Base-by-base conservation (phyloP, 2,329 filamentous ascomycete species). In the Purpureocillium lavendulum region DNA sequence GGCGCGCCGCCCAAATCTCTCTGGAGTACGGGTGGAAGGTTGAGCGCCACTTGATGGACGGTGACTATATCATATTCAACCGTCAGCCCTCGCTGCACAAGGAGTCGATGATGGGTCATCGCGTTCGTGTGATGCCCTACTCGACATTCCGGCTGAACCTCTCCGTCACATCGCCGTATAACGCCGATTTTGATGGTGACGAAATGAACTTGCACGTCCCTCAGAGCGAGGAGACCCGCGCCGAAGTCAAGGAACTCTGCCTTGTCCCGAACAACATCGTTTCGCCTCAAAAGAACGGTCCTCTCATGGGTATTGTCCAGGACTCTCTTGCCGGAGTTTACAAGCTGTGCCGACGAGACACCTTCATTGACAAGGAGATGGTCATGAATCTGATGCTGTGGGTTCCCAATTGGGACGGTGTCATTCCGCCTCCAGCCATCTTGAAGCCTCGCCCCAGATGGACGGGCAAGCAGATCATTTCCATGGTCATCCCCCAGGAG, bases 181-280 rank as follows among this genome's bases (percentile, higher is more conserved):
- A 99, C 68, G 92, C 92, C 53, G 92, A 98, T 85, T 98, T 98
- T 67, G 92, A 98, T 58, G 92, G 92, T 67, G 92, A 98, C 61
- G 92, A 99, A 66, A 99, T 99, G 92, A 99, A 99, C 60, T 79
- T 99, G 67, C 92, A 99, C 75, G 94, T 98, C 38, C 94, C 92
- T 4, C 92, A 99, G 58, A 92, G 86, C 30, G 89, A 98, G 58
- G 94, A 99, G 64, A 94, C 94, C 28, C 84, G 92, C 44, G 88
- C 94, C 34, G 92, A 99, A 63, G 80, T 98, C 51, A 87, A 81
- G 61, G 84, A 97, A 59, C 77, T 99, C 12, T 97, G 90, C 61
- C 84, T 97, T 75, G 92, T 99, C n/a, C 92, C 92, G 1, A 77
- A 92, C 52, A 96, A 98, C 62, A 97, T 99, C 55, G 94, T 98